These are phyloP conservation scores for Pseudogymnoascus sp. DNA, from an alignment of 2,329 filamentous ascomycete species.

Conservation along the genomic window DNA sequence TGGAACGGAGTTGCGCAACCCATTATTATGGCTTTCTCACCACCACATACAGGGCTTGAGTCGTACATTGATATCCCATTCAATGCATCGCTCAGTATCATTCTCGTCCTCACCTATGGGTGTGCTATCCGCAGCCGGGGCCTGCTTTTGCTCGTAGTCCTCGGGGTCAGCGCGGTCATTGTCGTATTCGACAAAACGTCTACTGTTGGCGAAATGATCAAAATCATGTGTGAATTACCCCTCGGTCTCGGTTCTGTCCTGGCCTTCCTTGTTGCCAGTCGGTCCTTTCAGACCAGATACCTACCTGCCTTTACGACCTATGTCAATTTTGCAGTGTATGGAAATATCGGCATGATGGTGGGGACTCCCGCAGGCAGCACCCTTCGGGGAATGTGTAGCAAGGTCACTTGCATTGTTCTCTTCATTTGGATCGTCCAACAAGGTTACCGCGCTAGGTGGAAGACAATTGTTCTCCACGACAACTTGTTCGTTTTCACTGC, in stretches of 20 bases:
- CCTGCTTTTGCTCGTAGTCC: slow-evolving; percentile 18
- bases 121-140: slow-evolving; percentile 21
- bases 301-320: slow-evolving; percentile 23
- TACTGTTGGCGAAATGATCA: slow-evolving; percentile 18
- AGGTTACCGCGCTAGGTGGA: slow-evolving; percentile 20
- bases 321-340: slow-evolving; percentile 24
- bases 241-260: slow-evolving; percentile 20
- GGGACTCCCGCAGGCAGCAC: slow-evolving; percentile 21
- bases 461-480: slow-evolving; percentile 21
- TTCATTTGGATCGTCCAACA: slow-evolving; percentile 19
- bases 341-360: slow-evolving; percentile 24
- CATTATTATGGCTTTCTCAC: slow-evolving; percentile 15
- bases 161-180: slow-evolving; percentile 16
- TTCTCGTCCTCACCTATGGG: slow-evolving; percentile 22
- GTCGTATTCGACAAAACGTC: slow-evolving; percentile 19
- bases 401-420: slow-evolving; percentile 17
- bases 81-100: slow-evolving; percentile 23
- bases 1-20: neutral
- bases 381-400: slow-evolving; percentile 24
- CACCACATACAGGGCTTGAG: slow-evolving; percentile 15
- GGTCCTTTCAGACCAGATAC: slow-evolving; percentile 21
- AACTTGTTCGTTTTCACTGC: slow-evolving; percentile 25
- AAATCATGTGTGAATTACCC: slow-evolving; percentile 18
- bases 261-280: slow-evolving; percentile 18
- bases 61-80: slow-evolving; percentile 24